These are phyloP conservation scores for Phylloporus rhodoxanthus DNA, from an alignment of 768 basidiomycete genomes.

Conservation along the genomic window DNA sequence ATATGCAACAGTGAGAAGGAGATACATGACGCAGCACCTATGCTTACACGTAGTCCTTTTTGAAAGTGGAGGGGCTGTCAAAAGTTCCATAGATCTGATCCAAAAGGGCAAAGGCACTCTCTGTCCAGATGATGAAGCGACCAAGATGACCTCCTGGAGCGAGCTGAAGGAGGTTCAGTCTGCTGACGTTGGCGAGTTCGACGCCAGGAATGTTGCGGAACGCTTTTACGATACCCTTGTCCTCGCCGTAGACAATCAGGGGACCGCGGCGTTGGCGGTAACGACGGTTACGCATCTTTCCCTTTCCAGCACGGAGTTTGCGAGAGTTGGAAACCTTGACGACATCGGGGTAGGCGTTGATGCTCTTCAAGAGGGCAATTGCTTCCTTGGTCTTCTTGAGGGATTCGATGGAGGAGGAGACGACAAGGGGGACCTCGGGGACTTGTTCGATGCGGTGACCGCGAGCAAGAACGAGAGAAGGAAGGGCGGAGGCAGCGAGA, in stretches of 20 bases:
- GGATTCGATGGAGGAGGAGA: constrained; percentile 73
- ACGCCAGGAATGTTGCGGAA: constrained; percentile 99
- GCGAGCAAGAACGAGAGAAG: constrained; percentile 93
- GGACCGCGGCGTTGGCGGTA: constrained; percentile 97
- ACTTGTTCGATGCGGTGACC: constrained; percentile 98
- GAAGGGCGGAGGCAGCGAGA: constrained; percentile 94
- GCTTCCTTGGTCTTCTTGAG: constrained; percentile 97
- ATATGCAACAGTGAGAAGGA: neutral
- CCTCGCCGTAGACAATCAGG: constrained; percentile 94
- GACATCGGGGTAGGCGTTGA: constrained; percentile 88
- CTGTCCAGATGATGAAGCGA: constrained; percentile 99
- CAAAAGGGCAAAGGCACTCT: constrained; percentile 85
- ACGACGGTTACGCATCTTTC: constrained; percentile 94
- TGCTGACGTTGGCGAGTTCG: constrained; percentile 89
- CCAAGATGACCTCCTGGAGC: constrained; percentile 99
- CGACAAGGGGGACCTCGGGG: constrained; percentile 92
- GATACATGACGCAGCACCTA: neutral
- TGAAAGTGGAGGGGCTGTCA: constrained; percentile 77
- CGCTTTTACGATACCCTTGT: constrained; percentile 95
- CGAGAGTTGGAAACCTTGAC: constrained; percentile 96
- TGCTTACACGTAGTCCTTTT: constrained; percentile 83
- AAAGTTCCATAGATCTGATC: constrained; percentile 96
- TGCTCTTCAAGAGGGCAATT: constrained; percentile 83
- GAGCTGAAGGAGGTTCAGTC: constrained; percentile 96
- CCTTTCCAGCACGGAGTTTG: constrained; percentile 95